phyloP scores from a whole-genome alignment of 1,139 yeast species.

The Yamadazyma dendronema region DNA sequence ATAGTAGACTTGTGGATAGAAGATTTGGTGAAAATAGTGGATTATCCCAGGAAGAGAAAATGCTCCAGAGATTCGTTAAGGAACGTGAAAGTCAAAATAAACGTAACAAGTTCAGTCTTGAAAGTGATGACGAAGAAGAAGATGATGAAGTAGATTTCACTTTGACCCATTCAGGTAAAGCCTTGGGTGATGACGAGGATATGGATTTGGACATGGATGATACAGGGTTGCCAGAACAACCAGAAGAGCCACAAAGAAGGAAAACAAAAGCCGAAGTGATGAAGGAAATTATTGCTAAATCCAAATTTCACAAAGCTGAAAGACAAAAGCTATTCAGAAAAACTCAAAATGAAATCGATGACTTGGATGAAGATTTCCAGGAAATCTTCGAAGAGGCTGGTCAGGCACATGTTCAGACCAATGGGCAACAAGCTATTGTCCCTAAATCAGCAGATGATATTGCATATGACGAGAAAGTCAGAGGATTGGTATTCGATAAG shows the following conservation, averaged over 20 bases:
- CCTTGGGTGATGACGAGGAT: constrained; percentile 36
- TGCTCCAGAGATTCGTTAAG: constrained; percentile 90
- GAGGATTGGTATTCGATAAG: constrained; percentile 78
- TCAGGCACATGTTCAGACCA: constrained; percentile 6
- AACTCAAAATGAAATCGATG: constrained; percentile 67
- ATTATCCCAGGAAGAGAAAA: constrained; percentile 82
- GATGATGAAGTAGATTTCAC: constrained; percentile 36
- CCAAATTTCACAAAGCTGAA: constrained; percentile 84
- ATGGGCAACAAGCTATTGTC: constrained; percentile 21
- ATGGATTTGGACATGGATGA: constrained; percentile 26
- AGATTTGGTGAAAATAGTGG: constrained; percentile 87
- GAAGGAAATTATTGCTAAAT: constrained; percentile 95
- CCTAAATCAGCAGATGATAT: constrained; percentile 47
- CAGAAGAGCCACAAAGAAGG: constrained; percentile 48
- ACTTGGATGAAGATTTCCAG: constrained; percentile 75
- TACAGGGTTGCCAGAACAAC: constrained; percentile 23
- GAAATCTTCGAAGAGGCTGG: constrained; percentile 66
- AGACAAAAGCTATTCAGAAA: constrained; percentile 77
- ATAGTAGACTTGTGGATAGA: constrained; percentile 78
- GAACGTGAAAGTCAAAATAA: constrained; percentile 68
- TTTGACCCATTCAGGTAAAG: constrained; percentile 80
- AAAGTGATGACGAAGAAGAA: constrained; percentile 64
- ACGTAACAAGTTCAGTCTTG: constrained; percentile 61
- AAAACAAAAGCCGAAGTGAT: constrained; percentile 93
- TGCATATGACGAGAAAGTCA: constrained; percentile 73